Evolutionary conservation across 1,284 basidiomycete species (phyloP).

Genomic region (Neonothopanus nambi): DNA sequence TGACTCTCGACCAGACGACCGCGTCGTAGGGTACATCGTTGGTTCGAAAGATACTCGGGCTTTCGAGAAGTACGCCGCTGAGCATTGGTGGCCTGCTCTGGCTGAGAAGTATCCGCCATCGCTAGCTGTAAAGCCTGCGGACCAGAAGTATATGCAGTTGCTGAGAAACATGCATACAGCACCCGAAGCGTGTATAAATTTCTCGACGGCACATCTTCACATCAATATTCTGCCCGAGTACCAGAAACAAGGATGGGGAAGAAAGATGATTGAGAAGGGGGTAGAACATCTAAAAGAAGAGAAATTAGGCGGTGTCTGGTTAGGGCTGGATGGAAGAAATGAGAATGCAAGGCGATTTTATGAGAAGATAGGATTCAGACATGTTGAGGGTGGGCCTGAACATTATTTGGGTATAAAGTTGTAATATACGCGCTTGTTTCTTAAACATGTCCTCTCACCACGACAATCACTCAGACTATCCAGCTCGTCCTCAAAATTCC

Average conservation of each 20-base stretch:
- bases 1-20: constrained; percentile 34
- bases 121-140: constrained; percentile 42
- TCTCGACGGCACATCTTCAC: constrained; percentile 66
- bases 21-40: constrained; percentile 62
- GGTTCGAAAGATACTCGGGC: constrained; percentile 59
- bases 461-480: neutral
- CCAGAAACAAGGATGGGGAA: constrained; percentile 65
- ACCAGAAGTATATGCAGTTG: constrained; percentile 49
- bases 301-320: constrained; percentile 54
- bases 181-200: constrained; percentile 47
- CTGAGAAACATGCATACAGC: constrained; percentile 50
- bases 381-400: constrained; percentile 47
- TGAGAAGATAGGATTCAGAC: constrained; percentile 52
- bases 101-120: constrained; percentile 51
- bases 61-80: constrained; percentile 50
- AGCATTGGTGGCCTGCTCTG: constrained; percentile 60
- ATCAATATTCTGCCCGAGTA: constrained; percentile 63
- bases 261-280: constrained; percentile 52
- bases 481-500: neutral
- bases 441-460: neutral
- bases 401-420: constrained; percentile 51
- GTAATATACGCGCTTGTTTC: too few relatives aligned
- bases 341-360: constrained; percentile 59
- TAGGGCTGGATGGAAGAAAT: constrained; percentile 63
- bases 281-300: constrained; percentile 49